Evolutionary conservation across 2,329 filamentous ascomycete species (phyloP).

Genomic region (Nigrograna mackinnonii): DNA sequence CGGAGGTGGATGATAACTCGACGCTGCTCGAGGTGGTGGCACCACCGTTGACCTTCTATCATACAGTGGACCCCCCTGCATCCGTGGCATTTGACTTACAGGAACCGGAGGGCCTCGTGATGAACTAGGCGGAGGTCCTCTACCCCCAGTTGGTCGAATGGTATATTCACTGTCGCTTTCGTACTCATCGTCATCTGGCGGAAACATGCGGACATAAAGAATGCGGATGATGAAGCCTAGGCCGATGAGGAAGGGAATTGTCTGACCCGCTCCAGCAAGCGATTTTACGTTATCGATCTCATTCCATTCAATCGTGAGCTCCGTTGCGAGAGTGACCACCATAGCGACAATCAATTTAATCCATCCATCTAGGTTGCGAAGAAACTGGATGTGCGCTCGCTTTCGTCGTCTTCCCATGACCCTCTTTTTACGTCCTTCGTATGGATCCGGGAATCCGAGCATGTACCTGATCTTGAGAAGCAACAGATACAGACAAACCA

Average conservation of each 20-base stretch:
- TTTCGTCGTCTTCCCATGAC: conserved; percentile 5
- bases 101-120: too few relatives aligned
- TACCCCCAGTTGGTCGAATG: too few relatives aligned
- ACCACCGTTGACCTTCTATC: too few relatives aligned
- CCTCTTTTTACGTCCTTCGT: conserved; percentile 1
- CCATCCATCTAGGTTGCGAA: conserved; percentile 15
- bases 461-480: conserved; percentile 9
- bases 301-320: conserved; percentile 24
- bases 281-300: conserved; percentile 15
- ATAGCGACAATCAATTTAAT: conserved; percentile 16
- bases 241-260: conserved; percentile 22
- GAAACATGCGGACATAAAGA: conserved; percentile 14
- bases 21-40: too few relatives aligned
- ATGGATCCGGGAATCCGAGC: conserved; percentile 8
- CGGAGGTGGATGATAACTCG: too few relatives aligned
- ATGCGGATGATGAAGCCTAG: conserved; percentile 13
- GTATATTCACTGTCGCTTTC: conserved; percentile 8
- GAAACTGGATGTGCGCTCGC: conserved; percentile 8
- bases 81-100: too few relatives aligned
- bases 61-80: too few relatives aligned
- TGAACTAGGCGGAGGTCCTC: too few relatives aligned
- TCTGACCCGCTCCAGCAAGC: conserved; percentile 15
- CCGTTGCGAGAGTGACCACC: conserved; percentile 11
- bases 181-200: conserved; percentile 2
- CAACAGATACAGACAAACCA: conserved; percentile 16